These are phyloP conservation scores for Hypoxylon crocopeplum DNA, from an alignment of 495 filamentous ascomycete genomes.

Conservation along the genomic window DNA sequence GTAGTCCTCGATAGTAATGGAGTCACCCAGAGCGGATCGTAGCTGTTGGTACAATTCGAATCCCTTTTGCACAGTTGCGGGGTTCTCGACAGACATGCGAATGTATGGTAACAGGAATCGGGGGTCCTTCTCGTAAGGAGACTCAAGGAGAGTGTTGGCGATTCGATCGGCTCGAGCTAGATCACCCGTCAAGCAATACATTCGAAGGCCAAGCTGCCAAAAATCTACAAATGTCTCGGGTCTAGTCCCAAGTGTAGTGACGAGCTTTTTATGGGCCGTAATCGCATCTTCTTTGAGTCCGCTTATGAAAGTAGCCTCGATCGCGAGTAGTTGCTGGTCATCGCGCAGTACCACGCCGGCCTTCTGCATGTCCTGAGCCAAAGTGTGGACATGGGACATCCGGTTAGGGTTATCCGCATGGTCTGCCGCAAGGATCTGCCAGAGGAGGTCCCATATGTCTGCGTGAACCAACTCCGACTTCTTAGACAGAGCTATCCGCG, in stretches of 20 bases:
- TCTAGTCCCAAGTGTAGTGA: slow-evolving; percentile 57
- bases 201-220: slow-evolving; percentile 72
- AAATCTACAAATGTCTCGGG: slow-evolving; percentile 62
- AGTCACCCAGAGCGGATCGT: slow-evolving; percentile 61
- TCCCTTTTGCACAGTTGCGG: slow-evolving; percentile 55
- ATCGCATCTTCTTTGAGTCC: slow-evolving; percentile 67
- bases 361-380: slow-evolving; percentile 67
- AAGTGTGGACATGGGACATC: slow-evolving; percentile 63
- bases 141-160: slow-evolving; percentile 63
- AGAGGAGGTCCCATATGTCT: slow-evolving; percentile 62
- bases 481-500: slow-evolving; percentile 51
- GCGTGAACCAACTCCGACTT: slow-evolving; percentile 55
- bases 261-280: slow-evolving; percentile 68
- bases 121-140: slow-evolving; percentile 54
- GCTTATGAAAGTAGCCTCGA: slow-evolving; percentile 67
- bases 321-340: slow-evolving; percentile 66
- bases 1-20: slow-evolving; percentile 77
- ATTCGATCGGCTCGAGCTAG: slow-evolving; percentile 69
- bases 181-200: slow-evolving; percentile 66
- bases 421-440: slow-evolving; percentile 52
- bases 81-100: slow-evolving; percentile 48
- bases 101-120: slow-evolving; percentile 74
- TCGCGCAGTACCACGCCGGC: slow-evolving; percentile 59
- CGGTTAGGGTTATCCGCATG: slow-evolving; percentile 55
- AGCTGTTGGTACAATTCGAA: slow-evolving; percentile 73